Percentiles rank a stretch among this genome's conserved stretches.
Conservation (phyloP, 495 filamentous ascomycete genomes). For the Hypomontagnella submonticulosa region DNA sequence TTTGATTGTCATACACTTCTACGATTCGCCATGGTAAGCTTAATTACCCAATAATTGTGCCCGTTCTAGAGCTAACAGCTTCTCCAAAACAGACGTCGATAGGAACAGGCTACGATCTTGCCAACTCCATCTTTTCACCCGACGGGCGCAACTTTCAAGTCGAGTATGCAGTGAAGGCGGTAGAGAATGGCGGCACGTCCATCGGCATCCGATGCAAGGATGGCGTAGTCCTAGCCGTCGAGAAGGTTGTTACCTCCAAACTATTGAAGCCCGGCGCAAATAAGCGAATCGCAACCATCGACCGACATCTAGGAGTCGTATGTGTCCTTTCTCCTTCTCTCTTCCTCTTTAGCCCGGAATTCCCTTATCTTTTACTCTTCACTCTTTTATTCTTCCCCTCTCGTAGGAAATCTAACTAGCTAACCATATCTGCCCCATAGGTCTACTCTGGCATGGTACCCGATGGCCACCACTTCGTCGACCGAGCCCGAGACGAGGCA, state of each 20-base stretch:
- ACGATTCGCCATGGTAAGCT: constrained; percentile 44
- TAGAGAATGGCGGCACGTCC: constrained; percentile 97
- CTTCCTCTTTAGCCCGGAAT: not conserved
- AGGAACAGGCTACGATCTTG: constrained; percentile 98
- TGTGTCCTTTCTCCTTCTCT: constrained; percentile 46
- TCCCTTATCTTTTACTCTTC: too few species aligned
- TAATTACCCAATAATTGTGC: not conserved
- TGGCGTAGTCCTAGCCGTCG: constrained; percentile 93
- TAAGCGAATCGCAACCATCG: constrained; percentile 94
- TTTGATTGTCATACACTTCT: not conserved
- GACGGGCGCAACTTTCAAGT: constrained; percentile 99
- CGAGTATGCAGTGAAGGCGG: constrained; percentile 98
- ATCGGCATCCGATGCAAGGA: constrained; percentile 98
- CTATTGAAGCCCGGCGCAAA: constrained; percentile 92
- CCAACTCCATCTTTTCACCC: constrained; percentile 98
- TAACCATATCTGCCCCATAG: constrained; percentile 55
- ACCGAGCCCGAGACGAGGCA: constrained; percentile 93
- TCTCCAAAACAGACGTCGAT: constrained; percentile 82
- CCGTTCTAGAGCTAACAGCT: constrained; percentile 16
- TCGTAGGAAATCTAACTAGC: not conserved
- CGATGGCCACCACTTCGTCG: constrained; percentile 94
- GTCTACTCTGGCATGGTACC: constrained; percentile 93
- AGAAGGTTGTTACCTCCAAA: constrained; percentile 96
- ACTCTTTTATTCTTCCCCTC: not conserved
- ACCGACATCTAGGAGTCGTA: constrained; percentile 93